Evolutionary conservation across 495 filamentous ascomycete species (phyloP).

Genomic region (Trichocladium uniseriatum): DNA sequence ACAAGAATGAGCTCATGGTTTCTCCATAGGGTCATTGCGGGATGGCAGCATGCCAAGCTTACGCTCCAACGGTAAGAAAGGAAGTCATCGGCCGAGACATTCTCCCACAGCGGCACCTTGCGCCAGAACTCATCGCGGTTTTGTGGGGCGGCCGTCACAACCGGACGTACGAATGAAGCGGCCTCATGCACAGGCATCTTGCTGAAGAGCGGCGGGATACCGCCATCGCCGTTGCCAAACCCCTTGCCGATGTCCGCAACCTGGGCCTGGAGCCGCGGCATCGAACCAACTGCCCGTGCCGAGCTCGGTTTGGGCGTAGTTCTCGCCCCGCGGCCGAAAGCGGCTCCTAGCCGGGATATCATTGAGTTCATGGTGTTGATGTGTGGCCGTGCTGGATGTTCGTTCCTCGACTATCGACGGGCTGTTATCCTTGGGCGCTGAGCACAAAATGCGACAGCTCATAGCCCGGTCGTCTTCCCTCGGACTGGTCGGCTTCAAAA

Average conservation of each 20-base stretch:
- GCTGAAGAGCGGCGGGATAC: conserved; percentile 1
- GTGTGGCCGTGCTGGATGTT: background rate
- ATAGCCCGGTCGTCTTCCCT: too few species aligned
- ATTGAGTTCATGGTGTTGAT: conserved; percentile 10
- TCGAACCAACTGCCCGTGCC: conserved; percentile 13
- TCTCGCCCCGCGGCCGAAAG: conserved; percentile 2
- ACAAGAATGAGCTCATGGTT: background rate
- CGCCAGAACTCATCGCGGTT: conserved; percentile 35
- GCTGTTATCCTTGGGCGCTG: too few species aligned
- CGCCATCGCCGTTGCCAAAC: background rate
- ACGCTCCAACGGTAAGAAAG: conserved; percentile 41
- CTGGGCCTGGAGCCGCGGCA: conserved; percentile 19
- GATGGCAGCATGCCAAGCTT: conserved; percentile 14
- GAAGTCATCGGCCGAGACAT: conserved; percentile 36
- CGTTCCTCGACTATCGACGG: background rate
- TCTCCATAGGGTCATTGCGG: background rate
- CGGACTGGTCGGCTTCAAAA: too few species aligned
- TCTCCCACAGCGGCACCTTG: conserved; percentile 33
- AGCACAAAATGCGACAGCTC: too few species aligned
- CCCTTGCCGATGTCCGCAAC: conserved; percentile 12
- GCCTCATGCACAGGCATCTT: background rate
- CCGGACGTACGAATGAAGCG: background rate
- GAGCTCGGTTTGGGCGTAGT: background rate
- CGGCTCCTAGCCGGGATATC: background rate
- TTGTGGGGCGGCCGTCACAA: conserved; percentile 1